Evolutionary conservation across 2,329 filamentous ascomycete genomes (phyloP), one percentile per base, ranked within the genome.

Genomic region (Ophiostoma perfectum): DNA sequence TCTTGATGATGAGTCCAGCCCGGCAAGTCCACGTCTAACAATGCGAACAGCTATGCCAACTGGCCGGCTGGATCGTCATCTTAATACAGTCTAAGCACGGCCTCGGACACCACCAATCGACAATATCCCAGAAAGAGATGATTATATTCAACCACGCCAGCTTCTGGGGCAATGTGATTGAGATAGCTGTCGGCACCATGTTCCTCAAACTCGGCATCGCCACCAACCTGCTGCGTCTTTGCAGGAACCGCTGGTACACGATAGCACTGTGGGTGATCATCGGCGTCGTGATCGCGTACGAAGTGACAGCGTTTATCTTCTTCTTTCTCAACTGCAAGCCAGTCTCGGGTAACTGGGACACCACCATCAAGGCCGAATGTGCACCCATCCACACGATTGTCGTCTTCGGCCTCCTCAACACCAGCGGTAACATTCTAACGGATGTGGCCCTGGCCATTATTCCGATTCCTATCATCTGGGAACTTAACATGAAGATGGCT

Each of bases 91-190:
- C 76, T 1, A 72, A 78, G 4, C 75, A 81, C 69, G 83, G 82
- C 2, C 74, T 85, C 7, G 84, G 84, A 8, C 78, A 76, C 65
- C 82, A 84, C 70, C 73, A 75, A 9, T 70, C 75, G 4, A 78
- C 78, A 3, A 75, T 83, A 47, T 70, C 75, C 2, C 67, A 68
- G 0, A 41, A 72, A 0, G 78, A 80, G 62, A 75, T 77, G 14
- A 72, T 73, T 16, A 72, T 73, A 1, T 79, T 81, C 66, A 71
- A 75, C 1, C 80, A 81, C 60, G 78, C 80, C 55, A 76, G 77
- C 39, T 84, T 80, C 71, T 77, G 80, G 64, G 80, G 84, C 70
- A 78, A 79, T 7, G 74, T 86, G 64, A 74, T 82, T 60, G 76
- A 81, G 36, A 80, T 83, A 72, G 68, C 42, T 64, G 41, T 69